Evolutionary conservation across 1,284 basidiomycete genomes (phyloP).

Genomic region (Malassezia japonica): DNA sequence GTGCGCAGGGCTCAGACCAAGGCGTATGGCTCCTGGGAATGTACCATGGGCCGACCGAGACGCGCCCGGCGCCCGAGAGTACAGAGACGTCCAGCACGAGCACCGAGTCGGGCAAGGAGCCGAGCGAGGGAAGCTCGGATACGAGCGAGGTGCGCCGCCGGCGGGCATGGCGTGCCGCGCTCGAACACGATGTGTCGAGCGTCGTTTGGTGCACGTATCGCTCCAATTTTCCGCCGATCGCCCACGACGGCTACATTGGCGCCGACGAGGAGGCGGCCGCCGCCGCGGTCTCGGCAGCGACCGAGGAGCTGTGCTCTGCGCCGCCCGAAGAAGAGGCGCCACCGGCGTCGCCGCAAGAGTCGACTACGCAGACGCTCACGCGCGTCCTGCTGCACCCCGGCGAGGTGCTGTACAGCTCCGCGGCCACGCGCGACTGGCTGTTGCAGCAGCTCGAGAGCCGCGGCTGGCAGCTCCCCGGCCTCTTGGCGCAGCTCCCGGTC

Average conservation of each 20-base stretch:
- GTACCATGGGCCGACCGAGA: neutral
- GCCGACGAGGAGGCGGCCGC: conserved; percentile 33
- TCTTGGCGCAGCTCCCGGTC: conserved; percentile 2
- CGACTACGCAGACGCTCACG: conserved; percentile 10
- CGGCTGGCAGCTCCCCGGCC: conserved; percentile 6
- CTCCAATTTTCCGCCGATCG: conserved; percentile 39
- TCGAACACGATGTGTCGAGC: conserved; percentile 28
- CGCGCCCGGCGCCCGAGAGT: neutral
- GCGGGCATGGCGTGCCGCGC: neutral
- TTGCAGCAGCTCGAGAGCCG: conserved; percentile 5
- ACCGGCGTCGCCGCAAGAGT: conserved; percentile 52
- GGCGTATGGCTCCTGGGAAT: conserved; percentile 7
- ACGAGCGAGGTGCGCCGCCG: neutral
- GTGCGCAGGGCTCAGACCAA: neutral
- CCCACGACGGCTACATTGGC: conserved; percentile 38
- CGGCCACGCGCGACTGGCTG: conserved; percentile 1
- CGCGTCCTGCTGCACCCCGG: conserved; percentile 4
- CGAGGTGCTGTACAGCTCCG: conserved; percentile 6
- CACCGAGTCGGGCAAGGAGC: neutral
- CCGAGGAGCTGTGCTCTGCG: conserved; percentile 2
- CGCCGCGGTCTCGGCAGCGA: conserved; percentile 13
- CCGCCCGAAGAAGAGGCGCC: conserved; percentile 50
- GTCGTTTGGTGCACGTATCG: conserved; percentile 47
- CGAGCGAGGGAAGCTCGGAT: neutral
- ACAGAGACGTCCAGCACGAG: neutral